phyloP scores from a whole-genome alignment of 345 rosid genomes.

The Pugionium cornutum region DNA sequence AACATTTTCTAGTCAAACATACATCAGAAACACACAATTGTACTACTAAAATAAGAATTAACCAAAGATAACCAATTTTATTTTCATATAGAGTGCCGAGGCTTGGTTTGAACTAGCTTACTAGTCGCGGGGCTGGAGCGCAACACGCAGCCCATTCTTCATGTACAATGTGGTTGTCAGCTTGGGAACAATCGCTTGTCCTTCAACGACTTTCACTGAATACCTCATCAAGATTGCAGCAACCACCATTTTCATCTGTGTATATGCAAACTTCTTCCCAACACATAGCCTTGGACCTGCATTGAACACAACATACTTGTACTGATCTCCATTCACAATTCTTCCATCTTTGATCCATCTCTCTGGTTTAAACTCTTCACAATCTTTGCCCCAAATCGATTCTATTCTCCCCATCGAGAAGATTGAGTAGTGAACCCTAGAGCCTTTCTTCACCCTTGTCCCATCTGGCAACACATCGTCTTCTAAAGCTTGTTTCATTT shows the following conservation, averaged over 20 bases:
- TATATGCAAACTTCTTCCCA: slow-evolving; percentile 75
- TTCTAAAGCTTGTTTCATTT: slow-evolving; percentile 60
- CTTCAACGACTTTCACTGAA: slow-evolving; percentile 51
- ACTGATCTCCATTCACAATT: slow-evolving; percentile 57
- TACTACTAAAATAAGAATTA: neutral
- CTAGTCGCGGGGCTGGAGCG: slow-evolving; percentile 45
- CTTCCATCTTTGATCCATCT: slow-evolving; percentile 66
- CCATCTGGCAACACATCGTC: slow-evolving; percentile 73
- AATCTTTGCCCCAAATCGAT: slow-evolving; percentile 65
- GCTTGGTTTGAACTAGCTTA: slow-evolving; percentile 6
- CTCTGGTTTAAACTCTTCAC: slow-evolving; percentile 70
- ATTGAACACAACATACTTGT: slow-evolving; percentile 74
- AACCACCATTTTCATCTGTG: slow-evolving; percentile 90
- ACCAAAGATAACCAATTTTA: neutral
- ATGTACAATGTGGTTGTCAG: slow-evolving; percentile 71
- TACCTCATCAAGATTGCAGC: slow-evolving; percentile 63
- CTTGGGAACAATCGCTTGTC: slow-evolving; percentile 59
- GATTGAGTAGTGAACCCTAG: slow-evolving; percentile 50
- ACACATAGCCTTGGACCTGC: slow-evolving; percentile 73
- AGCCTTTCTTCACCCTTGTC: slow-evolving; percentile 50
- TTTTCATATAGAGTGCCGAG: neutral
- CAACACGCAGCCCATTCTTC: slow-evolving; percentile 64
- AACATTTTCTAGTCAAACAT: neutral
- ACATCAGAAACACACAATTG: neutral
- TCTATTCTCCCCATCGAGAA: slow-evolving; percentile 63